phyloP scores from a whole-genome alignment of 1,284 basidiomycete genomes.

The Ceratobasidium sp. region DNA sequence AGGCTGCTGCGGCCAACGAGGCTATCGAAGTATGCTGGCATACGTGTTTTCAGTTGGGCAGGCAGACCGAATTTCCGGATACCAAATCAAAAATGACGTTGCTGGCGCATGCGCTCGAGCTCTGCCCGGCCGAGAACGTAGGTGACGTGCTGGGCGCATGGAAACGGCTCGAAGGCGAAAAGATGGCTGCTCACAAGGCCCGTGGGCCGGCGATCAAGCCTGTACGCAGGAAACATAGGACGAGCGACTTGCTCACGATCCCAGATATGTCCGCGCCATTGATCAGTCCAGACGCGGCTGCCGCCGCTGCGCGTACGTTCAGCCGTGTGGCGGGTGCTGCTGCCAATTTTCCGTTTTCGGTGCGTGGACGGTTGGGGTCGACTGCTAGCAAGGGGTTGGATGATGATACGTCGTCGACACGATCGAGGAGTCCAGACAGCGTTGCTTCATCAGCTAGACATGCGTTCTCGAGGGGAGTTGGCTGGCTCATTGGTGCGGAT shows the following conservation, averaged over 20 bases:
- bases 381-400: slow-evolving; percentile 43
- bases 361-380: slow-evolving; percentile 59
- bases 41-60: slow-evolving; percentile 85
- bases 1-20: slow-evolving; percentile 54
- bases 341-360: slow-evolving; percentile 77
- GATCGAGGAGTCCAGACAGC: slow-evolving; percentile 61
- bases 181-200: slow-evolving; percentile 53
- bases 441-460: slow-evolving; percentile 76
- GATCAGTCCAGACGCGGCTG: slow-evolving; percentile 43
- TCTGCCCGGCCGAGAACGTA: slow-evolving; percentile 85
- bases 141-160: slow-evolving; percentile 77
- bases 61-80: slow-evolving; percentile 78
- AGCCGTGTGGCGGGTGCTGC: slow-evolving; percentile 77
- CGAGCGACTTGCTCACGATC: slow-evolving; percentile 19
- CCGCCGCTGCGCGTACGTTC: slow-evolving; percentile 71
- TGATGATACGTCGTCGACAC: slow-evolving; percentile 54
- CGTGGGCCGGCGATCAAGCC: not conserved
- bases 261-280: slow-evolving; percentile 35
- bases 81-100: slow-evolving; percentile 72
- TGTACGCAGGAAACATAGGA: not conserved
- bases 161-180: slow-evolving; percentile 72
- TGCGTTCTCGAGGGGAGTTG: slow-evolving; percentile 81
- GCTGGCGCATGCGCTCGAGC: slow-evolving; percentile 83
- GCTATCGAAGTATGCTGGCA: slow-evolving; percentile 87
- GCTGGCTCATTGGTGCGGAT: slow-evolving; percentile 87